Evolutionary conservation across 2,329 filamentous ascomycete genomes (phyloP), one percentile per base, ranked within the genome.

Genomic region (Cercospora berteroae): DNA sequence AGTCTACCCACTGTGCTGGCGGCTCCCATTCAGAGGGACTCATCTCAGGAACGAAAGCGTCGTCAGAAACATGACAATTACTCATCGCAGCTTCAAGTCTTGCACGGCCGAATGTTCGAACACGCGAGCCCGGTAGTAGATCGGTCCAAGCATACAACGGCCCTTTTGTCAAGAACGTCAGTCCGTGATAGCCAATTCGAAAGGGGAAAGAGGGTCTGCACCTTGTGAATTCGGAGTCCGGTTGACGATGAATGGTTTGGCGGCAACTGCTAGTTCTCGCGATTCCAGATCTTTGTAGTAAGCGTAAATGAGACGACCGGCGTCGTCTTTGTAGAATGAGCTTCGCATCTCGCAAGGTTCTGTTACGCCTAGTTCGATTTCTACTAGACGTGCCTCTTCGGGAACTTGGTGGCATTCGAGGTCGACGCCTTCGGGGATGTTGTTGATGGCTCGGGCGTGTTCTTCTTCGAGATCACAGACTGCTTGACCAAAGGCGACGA

Each of bases 391-490:
- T 1, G 66, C 69, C 27, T 64, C 66, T 59, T 67, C 64, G 10
- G 69, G 69, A 1, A 70, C 44, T 25, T 70, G 64, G 23, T 63
- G 64, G 55, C 66, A 67, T 31, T 65, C 18, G 18, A 70, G 64
- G 42, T 68, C 69, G 12, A 59, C 55, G 27, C 64, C 69, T 18
- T 64, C 64, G 10, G 64, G 57, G 12, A 67, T 65, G 52, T 64
- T 55, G 6, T 65, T 70, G 27, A 70, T 50, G 6, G 60, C 64
- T 57, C 69, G 61, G 8, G 69, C 69, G 20, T 59, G 64, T 25
- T 60, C 42, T 62, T 70, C 69, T 61, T 70, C 69, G 5, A 68
- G n/a, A 16, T 68, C 59, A 27, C 60, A 61, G n/a, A 70, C 65
- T 13, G 64, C 60, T 25, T 68, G 48, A 7, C 61, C 50, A 36